Evolutionary conservation across 2,329 filamentous ascomycete genomes (phyloP).

Genomic region (Sordariomycetes sp.): DNA sequence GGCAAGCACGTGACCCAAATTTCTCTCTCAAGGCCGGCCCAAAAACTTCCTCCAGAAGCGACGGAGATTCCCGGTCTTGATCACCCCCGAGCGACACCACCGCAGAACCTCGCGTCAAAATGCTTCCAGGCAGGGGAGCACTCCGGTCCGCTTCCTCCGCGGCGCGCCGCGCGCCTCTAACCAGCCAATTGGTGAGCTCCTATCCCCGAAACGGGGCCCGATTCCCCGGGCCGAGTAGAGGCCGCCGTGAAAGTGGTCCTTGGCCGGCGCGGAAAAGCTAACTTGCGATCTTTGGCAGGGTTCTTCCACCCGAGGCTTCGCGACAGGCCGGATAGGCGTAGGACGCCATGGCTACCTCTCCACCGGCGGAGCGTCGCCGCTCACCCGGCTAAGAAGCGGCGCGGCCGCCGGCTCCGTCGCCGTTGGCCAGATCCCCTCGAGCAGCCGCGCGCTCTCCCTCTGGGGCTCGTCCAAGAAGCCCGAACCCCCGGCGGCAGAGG

Average conservation of each 20-base stretch:
- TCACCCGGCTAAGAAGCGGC: slow-evolving; percentile 1
- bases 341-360: not conserved
- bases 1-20: not conserved
- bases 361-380: slow-evolving; percentile 1
- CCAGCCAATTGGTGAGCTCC: slow-evolving; percentile 16
- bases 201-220: not conserved
- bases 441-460: slow-evolving; percentile 6
- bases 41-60: not conserved
- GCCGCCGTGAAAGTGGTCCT: not conserved
- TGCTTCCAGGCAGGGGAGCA: slow-evolving; percentile 35
- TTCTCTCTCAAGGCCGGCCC: not conserved
- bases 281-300: not conserved
- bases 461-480: slow-evolving; percentile 6
- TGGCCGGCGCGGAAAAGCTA: not conserved
- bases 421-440: slow-evolving; percentile 6
- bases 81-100: not conserved
- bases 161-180: slow-evolving; percentile 18
- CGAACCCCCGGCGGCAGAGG: slow-evolving; percentile 1
- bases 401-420: slow-evolving; percentile 1
- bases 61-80: too few species aligned
- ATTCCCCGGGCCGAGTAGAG: too few species aligned
- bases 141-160: slow-evolving; percentile 24
- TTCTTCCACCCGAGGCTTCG: slow-evolving; percentile 1
- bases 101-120: slow-evolving; percentile 15
- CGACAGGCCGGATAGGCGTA: slow-evolving; percentile 4